Evolutionary conservation across 2,329 filamentous ascomycete species (phyloP).

Genomic region (Phialophora macrospora): DNA sequence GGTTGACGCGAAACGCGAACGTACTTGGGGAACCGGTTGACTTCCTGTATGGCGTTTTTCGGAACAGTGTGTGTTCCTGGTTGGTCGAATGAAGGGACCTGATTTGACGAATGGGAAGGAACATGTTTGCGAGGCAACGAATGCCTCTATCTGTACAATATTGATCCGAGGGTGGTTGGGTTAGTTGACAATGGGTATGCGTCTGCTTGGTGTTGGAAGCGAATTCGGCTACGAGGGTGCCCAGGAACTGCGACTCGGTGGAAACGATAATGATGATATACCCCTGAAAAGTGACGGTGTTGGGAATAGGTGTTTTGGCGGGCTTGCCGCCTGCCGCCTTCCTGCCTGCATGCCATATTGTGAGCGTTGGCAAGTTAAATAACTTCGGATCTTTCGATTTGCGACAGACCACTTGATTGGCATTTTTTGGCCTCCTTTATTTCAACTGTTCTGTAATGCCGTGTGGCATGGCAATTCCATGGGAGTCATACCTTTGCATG

Average conservation of each 20-base stretch:
- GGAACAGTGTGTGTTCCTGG: neutral
- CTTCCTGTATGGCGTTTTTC: neutral
- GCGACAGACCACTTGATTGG: neutral
- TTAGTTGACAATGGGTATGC: neutral
- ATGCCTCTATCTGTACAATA: neutral
- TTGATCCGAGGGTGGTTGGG: neutral
- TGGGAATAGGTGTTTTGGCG: neutral
- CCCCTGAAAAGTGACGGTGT: slow-evolving; percentile 1
- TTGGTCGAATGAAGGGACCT: neutral
- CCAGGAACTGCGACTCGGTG: neutral
- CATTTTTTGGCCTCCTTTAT: neutral
- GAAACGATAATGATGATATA: slow-evolving; percentile 4
- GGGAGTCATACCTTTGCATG: neutral
- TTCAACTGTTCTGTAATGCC: neutral
- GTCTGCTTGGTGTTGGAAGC: neutral
- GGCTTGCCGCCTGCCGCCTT: neutral
- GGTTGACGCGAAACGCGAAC: neutral
- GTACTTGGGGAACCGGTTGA: neutral
- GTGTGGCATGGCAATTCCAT: neutral
- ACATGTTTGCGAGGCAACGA: neutral
- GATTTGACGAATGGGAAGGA: neutral
- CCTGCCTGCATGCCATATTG: neutral
- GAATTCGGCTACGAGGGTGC: neutral
- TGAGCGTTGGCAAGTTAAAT: neutral
- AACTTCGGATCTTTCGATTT: neutral